Evolutionary conservation across 1,139 yeast species (phyloP).

Genomic region (Kluyveromyces sp.): DNA sequence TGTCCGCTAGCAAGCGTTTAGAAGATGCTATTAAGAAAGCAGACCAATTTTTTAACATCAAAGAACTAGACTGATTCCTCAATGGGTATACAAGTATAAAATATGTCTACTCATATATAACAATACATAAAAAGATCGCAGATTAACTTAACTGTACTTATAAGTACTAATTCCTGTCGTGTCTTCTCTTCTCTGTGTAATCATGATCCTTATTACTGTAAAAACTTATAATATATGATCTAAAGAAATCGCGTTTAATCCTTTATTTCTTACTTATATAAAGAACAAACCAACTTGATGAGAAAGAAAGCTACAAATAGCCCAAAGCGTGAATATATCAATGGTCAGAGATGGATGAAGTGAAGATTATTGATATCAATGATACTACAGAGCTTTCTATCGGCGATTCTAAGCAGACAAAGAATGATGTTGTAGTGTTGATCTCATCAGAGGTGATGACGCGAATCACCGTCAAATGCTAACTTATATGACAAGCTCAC

Average conservation of each 20-base stretch:
- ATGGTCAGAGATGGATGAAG: conserved; percentile 3
- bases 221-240: no score
- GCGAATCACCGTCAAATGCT: neutral
- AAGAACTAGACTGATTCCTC: neutral
- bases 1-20: conserved; percentile 20
- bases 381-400: conserved; percentile 1
- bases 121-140: neutral
- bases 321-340: neutral
- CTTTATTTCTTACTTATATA: no score
- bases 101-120: neutral
- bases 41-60: conserved; percentile 4
- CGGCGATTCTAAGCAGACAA: neutral
- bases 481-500: neutral
- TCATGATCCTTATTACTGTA: neutral
- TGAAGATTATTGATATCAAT: conserved; percentile 6
- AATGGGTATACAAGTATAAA: neutral
- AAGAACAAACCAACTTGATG: no score
- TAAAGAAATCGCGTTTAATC: no score
- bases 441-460: conserved; percentile 6
- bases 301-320: neutral
- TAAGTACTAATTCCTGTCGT: no score
- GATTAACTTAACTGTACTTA: no score
- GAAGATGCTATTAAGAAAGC: conserved; percentile 20
- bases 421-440: conserved; percentile 9
- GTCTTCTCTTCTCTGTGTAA: no score